Percentiles rank a stretch among this genome's conserved stretches.
Conservation (phyloP, 495 filamentous ascomycete genomes). For the Schizothecium vesticola region DNA sequence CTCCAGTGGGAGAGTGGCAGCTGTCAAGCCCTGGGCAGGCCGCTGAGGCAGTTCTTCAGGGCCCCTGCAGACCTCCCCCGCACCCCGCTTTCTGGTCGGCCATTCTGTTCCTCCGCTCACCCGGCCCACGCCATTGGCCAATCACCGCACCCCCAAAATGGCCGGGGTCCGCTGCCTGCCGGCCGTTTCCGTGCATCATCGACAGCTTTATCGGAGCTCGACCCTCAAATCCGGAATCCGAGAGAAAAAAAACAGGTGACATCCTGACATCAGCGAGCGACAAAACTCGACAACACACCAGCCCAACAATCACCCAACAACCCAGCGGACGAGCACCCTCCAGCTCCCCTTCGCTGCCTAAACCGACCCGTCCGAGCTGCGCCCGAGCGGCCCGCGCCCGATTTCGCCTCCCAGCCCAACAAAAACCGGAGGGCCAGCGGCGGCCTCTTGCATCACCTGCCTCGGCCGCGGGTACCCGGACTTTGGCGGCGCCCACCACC, state of each 20-base stretch:
- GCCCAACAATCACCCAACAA: neutral
- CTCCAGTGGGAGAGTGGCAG: neutral
- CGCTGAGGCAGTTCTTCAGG: neutral
- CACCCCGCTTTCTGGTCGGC: neutral
- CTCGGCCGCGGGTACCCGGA: neutral
- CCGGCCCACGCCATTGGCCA: neutral
- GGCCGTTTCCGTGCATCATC: neutral
- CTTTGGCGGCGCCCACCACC: neutral
- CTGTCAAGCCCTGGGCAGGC: neutral
- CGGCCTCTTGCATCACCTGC: neutral
- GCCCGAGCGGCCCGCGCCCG: neutral
- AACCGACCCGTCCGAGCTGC: neutral
- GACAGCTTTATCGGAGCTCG: conserved; percentile 1
- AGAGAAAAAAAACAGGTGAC: conserved; percentile 12
- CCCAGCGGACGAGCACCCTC: neutral
- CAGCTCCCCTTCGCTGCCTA: neutral
- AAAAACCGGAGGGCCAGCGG: neutral
- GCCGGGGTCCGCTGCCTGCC: neutral
- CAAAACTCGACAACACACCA: neutral
- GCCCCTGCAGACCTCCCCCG: neutral
- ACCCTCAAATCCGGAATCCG: neutral
- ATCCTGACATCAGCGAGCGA: conserved; percentile 12
- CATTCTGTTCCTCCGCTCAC: neutral
- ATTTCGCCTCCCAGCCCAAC: neutral
- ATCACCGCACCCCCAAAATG: neutral